These are phyloP conservation scores for Vaccinium macrocarpon DNA, from an alignment of 148 eudicot genomes.

Conservation along the genomic window DNA sequence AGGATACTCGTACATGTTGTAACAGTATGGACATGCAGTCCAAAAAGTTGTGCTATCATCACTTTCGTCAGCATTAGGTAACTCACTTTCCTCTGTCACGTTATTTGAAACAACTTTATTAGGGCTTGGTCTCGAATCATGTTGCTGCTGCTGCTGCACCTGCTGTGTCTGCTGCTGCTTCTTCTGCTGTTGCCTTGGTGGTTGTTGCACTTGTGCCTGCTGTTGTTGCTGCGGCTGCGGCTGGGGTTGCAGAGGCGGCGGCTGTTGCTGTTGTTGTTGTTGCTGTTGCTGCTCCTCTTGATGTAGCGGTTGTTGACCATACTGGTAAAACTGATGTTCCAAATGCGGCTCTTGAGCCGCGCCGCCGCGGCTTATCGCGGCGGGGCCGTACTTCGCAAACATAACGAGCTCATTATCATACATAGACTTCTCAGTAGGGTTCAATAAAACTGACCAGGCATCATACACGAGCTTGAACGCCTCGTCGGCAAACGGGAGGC, in stretches of 20 bases:
- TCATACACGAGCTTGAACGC: constrained; percentile 65
- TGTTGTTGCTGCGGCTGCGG: constrained; percentile 27
- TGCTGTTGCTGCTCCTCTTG: background rate
- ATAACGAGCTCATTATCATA: constrained; percentile 49
- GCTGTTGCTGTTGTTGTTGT: background rate
- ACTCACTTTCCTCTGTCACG: constrained; percentile 5
- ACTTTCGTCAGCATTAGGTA: background rate
- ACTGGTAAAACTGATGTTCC: background rate
- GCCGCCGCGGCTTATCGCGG: background rate
- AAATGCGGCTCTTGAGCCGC: background rate
- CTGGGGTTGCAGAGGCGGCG: background rate
- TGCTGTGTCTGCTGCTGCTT: constrained; percentile 16
- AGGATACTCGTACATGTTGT: constrained; percentile 64
- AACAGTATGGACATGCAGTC: constrained; percentile 95
- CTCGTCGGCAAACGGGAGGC: constrained; percentile 55
- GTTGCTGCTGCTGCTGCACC: background rate
- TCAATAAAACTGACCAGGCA: constrained; percentile 73
- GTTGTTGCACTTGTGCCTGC: background rate
- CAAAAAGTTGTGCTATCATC: constrained; percentile 43
- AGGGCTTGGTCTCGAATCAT: constrained; percentile 28
- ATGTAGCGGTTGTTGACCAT: background rate
- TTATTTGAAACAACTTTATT: constrained; percentile 19
- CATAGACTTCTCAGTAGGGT: constrained; percentile 52
- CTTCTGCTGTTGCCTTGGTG: background rate
- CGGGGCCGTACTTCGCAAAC: constrained; percentile 23